Evolutionary conservation across 495 filamentous ascomycete genomes (phyloP).

Genomic region (Annulohypoxylon stygium): DNA sequence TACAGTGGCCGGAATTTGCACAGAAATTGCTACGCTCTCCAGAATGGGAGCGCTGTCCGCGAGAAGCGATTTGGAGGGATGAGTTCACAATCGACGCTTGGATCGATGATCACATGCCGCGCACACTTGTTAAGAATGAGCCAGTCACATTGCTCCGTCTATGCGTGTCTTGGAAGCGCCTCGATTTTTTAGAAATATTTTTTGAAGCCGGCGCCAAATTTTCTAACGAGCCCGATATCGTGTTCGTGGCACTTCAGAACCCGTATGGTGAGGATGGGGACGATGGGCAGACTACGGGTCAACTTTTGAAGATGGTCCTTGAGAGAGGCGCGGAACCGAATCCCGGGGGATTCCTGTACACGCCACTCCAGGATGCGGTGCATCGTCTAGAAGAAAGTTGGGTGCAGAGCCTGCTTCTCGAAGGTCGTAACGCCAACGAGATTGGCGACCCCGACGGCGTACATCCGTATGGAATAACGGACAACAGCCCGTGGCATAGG

Average conservation of each 20-base stretch:
- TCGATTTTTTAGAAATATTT: slow-evolving; percentile 37
- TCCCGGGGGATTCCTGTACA: slow-evolving; percentile 19
- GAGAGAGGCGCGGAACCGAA: slow-evolving; percentile 43
- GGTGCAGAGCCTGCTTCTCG: slow-evolving; percentile 38
- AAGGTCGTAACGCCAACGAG: slow-evolving; percentile 27
- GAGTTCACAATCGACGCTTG: slow-evolving; percentile 25
- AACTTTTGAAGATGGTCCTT: slow-evolving; percentile 38
- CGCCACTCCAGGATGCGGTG: slow-evolving; percentile 35
- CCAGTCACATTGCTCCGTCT: slow-evolving; percentile 37
- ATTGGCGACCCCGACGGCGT: slow-evolving; percentile 26
- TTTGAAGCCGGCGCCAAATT: slow-evolving; percentile 31
- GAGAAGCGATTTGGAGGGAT: slow-evolving; percentile 29
- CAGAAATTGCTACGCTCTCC: slow-evolving; percentile 25
- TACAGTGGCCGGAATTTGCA: slow-evolving; percentile 43
- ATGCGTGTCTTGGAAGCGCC: slow-evolving; percentile 33
- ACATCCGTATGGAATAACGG: slow-evolving; percentile 2
- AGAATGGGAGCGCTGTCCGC: slow-evolving; percentile 20
- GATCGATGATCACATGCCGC: neutral
- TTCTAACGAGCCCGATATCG: slow-evolving; percentile 27
- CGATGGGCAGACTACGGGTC: slow-evolving; percentile 25
- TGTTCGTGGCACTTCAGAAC: slow-evolving; percentile 28
- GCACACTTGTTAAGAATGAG: neutral
- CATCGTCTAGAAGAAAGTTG: slow-evolving; percentile 29
- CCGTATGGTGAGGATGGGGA: slow-evolving; percentile 3
- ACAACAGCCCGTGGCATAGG: slow-evolving; percentile 11